Base-by-base conservation (phyloP, 169 alveolate species). In the Sarcocystis neurona region DNA sequence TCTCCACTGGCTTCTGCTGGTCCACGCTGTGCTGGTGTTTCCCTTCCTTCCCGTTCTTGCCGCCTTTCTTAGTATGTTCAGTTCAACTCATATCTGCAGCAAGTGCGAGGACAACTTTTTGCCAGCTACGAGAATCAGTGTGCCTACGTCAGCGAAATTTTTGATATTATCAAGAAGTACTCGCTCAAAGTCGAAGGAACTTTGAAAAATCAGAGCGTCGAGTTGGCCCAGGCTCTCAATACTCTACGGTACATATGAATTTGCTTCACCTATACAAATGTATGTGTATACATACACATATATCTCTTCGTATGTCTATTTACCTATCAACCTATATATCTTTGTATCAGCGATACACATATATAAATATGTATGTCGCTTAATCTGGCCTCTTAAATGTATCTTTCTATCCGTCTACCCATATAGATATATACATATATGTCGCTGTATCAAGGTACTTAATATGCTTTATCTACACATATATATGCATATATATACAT, bases 81-180 rank as follows among this genome's bases (percentile, higher is more conserved):
- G 74, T 85, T 85, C 77, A 85, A 70, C 78, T 72, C 84, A 37
- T 48, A 18, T 32, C 30, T 85, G n/a, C 53, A 50, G 34, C 85
- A 85, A 48, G 30, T 60, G 50, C 74, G 44, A 37, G 78, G 37
- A 32, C 4, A 41, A 2, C 10, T 41, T 12, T 50, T 85, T 10
- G 68, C 84, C 43, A 85, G 18, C 58, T 37, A 44, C 47, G 90
- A 85, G 27, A 63, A 75, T 1, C 43, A 50, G 6, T 74, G 60
- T 20, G 47, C 53, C 5, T 41, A 50, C n/a, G 89, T 88, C 46
- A 66, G 79, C 27, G 92, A 80, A 20, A 18, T 88, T 20, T 70
- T 88, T 44, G 92, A 88, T 34, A 50, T 88, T 44, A 34, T 88
- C 1, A 88, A 88, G 53, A 74, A 75, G 44, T 68, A 20, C 44